A percentile compares a stretch with the other conserved stretches of the same genome.
Evolutionary conservation across 2,329 filamentous ascomycete species (phyloP).

Genomic region (Ampelomyces quisqualis): DNA sequence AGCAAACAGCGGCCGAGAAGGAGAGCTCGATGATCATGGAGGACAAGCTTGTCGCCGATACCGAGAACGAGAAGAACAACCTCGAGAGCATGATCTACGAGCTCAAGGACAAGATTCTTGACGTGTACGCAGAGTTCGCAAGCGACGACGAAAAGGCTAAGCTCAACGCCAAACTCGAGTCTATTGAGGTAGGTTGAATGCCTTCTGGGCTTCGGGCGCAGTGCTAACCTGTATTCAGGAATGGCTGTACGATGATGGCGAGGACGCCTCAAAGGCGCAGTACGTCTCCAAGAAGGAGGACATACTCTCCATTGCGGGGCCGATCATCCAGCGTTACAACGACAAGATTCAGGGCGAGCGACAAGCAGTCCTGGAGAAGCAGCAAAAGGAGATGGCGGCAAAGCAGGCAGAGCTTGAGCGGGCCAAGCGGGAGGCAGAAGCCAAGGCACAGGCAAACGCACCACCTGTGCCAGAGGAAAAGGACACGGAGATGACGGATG

Average conservation of each 20-base stretch:
- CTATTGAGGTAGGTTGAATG: slow-evolving; percentile 71
- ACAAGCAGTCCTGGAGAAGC: slow-evolving; percentile 64
- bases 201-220: background rate
- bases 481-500: slow-evolving; percentile 63
- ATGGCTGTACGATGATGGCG: slow-evolving; percentile 97
- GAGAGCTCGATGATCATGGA: slow-evolving; percentile 93
- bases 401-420: slow-evolving; percentile 68
- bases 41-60: slow-evolving; percentile 97
- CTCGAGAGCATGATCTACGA: slow-evolving; percentile 98
- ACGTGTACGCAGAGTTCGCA: slow-evolving; percentile 83
- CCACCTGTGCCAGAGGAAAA: slow-evolving; percentile 36
- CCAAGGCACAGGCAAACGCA: slow-evolving; percentile 56
- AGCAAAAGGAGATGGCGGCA: slow-evolving; percentile 67
- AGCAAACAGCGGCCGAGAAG: slow-evolving; percentile 71
- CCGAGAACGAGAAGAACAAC: slow-evolving; percentile 99
- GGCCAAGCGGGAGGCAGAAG: slow-evolving; percentile 74
- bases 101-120: slow-evolving; percentile 90
- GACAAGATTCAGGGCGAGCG: slow-evolving; percentile 91
- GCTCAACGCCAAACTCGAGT: slow-evolving; percentile 78
- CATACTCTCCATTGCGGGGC: slow-evolving; percentile 84
- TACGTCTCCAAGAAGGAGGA: slow-evolving; percentile 97
- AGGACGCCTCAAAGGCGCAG: slow-evolving; percentile 88
- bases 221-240: slow-evolving; percentile 60
- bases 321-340: slow-evolving; percentile 90
- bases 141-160: slow-evolving; percentile 90